Percentiles rank a stretch among this genome's conserved stretches.
Conservation (phyloP, 2,329 filamentous ascomycete species). For the Ascochyta fabae region DNA sequence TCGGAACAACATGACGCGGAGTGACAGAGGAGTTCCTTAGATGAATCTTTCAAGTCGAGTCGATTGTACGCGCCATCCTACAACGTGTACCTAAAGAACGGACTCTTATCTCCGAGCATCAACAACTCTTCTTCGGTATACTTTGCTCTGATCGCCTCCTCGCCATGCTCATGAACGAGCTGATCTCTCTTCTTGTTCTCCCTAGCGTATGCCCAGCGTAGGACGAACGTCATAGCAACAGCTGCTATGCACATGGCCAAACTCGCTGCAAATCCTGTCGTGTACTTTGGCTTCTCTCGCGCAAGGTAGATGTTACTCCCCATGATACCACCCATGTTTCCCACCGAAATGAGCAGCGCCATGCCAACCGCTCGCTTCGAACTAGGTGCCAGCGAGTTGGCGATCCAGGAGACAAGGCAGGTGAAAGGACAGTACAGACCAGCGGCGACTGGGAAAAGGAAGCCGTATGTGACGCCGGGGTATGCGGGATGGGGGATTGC, state of each 20-base stretch:
- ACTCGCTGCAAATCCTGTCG: constrained; percentile 58
- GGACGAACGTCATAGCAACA: constrained; percentile 53
- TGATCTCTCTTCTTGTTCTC: constrained; percentile 40
- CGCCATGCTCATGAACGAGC: constrained; percentile 36
- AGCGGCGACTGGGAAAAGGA: constrained; percentile 47
- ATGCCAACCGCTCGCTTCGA: constrained; percentile 54
- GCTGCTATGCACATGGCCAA: constrained; percentile 56
- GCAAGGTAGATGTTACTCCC: constrained; percentile 59
- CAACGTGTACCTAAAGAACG: constrained; percentile 51
- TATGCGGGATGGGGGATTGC: constrained; percentile 51
- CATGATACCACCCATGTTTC: constrained; percentile 55
- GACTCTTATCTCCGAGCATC: constrained; percentile 52
- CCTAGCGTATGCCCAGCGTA: constrained; percentile 51
- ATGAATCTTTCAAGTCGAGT: too few relatives aligned
- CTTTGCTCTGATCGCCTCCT: constrained; percentile 44
- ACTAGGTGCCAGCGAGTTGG: constrained; percentile 43
- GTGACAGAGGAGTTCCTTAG: too few relatives aligned
- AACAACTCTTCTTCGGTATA: constrained; percentile 51
- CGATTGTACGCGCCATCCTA: constrained; percentile 10
- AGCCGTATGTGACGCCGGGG: constrained; percentile 54
- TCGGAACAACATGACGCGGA: too few relatives aligned
- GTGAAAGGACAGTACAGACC: constrained; percentile 48
- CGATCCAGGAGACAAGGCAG: constrained; percentile 46
- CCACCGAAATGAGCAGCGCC: constrained; percentile 57
- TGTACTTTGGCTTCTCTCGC: constrained; percentile 57